These are phyloP conservation scores for Solanum chiquidenum DNA, from an alignment of 257 asterid species.

Conservation along the genomic window DNA sequence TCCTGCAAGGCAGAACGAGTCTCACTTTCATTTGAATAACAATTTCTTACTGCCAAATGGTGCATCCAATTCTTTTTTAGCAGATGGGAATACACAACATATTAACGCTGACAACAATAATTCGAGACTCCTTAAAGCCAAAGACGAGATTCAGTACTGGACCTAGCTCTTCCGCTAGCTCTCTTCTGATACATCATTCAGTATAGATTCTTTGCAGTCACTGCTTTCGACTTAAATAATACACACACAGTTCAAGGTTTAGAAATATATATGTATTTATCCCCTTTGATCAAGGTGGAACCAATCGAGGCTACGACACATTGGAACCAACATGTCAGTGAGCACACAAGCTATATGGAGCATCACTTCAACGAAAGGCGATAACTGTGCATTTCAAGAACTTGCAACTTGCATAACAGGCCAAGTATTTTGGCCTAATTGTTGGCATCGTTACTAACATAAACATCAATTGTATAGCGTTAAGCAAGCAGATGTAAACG, in stretches of 20 bases:
- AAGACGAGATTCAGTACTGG: neutral
- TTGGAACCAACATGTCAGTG: neutral
- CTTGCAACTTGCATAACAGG: neutral
- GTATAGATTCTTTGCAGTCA: neutral
- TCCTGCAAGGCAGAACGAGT: neutral
- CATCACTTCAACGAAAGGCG: neutral
- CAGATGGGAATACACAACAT: neutral
- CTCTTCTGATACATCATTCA: neutral
- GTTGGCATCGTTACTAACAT: neutral
- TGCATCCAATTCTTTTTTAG: neutral
- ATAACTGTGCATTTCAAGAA: neutral
- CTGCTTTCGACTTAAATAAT: neutral
- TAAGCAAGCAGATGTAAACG: neutral
- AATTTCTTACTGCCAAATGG: neutral
- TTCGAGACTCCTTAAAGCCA: neutral
- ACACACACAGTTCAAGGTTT: neutral
- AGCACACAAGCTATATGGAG: neutral
- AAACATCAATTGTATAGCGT: neutral
- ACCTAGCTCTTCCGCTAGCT: neutral
- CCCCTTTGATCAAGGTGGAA: neutral
- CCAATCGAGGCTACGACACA: neutral
- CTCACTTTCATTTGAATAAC: neutral
- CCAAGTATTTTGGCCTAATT: neutral
- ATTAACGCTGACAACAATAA: neutral
- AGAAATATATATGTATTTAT: neutral